Base-by-base conservation (phyloP, 192 early-diverging fungal genomes). In the Rhizoclosmatium globosum region DNA sequence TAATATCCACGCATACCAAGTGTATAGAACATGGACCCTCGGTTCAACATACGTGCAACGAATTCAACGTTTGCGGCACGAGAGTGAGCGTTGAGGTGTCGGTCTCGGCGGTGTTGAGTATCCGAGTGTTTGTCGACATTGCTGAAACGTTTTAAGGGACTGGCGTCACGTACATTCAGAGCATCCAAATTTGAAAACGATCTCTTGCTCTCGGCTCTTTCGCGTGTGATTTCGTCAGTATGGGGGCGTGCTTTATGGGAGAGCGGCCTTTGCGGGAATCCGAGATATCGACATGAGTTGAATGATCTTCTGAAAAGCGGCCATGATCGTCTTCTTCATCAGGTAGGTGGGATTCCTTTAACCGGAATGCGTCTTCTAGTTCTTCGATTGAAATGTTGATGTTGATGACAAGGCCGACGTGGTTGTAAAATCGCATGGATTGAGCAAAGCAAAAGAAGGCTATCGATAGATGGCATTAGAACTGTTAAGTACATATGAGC, bases 381-480 rank as follows among this genome's bases (percentile, higher is more conserved):
- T 72, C 71, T 72, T 72, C 56, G 56, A 21, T 38, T 4, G 64
- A 69, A 6, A 58, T 7, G 48, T 67, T 66, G 71, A 72, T 75
- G 71, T 85, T 85, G 80, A 80, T 78, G 41, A 82, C 68, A 31
- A 85, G 19, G 9, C 71, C 81, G 13, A 77, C 84, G 68, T 85
- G 84, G 64, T 85, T 85, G 70, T 80, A 85, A 79, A 85, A 85
- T 21, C 84, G 80, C 48, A 85, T 76, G 23, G 79, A 56, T 68
- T 85, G 84, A 19, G 81, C 68, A 53, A 85, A 82, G 47, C 77
- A 80, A 42, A 80, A 76, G 75, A 85, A 85, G 31, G 79, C 38
- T 21, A 65, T 31, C 31, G 17, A 53, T 53, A 13, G 17, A 17
- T 13, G 50, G 6, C 50, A 53, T 13, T 53, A 13, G 50, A 53